A percentile compares a stretch with the other conserved stretches of the same genome.
Conservation (phyloP, 495 filamentous ascomycete species). For the Aspergillus homomorphus region DNA sequence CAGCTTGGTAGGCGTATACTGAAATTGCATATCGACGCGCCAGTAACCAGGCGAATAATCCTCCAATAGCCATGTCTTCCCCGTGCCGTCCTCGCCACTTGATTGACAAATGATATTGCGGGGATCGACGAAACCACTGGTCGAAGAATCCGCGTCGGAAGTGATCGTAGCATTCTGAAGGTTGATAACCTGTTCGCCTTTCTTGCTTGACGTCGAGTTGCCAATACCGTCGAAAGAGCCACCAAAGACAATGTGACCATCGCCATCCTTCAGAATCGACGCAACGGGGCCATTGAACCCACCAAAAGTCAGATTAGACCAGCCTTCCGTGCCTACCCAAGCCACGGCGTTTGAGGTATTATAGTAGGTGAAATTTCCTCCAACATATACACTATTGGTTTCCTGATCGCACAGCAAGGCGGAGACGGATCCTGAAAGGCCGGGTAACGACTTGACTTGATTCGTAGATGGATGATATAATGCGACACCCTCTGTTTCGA, state of each 20-base stretch:
- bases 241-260: constrained; percentile 86
- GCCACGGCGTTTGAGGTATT: constrained; percentile 87
- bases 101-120: constrained; percentile 83
- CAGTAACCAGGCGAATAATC: constrained; percentile 81
- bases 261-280: constrained; percentile 73
- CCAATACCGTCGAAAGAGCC: constrained; percentile 90
- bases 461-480: constrained; percentile 69
- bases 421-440: constrained; percentile 76
- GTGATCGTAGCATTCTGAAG: constrained; percentile 72
- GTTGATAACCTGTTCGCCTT: constrained; percentile 75
- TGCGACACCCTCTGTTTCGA: constrained; percentile 74
- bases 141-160: constrained; percentile 55
- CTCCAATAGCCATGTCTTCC: constrained; percentile 78
- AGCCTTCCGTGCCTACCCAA: constrained; percentile 66
- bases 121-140: constrained; percentile 70
- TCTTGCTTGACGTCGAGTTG: constrained; percentile 65
- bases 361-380: constrained; percentile 74
- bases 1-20: constrained; percentile 79
- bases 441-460: constrained; percentile 65
- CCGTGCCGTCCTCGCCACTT: constrained; percentile 56
- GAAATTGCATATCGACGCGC: constrained; percentile 78
- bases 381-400: constrained; percentile 84
- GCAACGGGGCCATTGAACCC: constrained; percentile 94
- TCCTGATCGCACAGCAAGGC: constrained; percentile 78
- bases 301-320: constrained; percentile 83